Percentiles rank a stretch among this genome's conserved stretches.
These are phyloP conservation scores for Gastrodia elata DNA, from an alignment of 106 monocot genomes.

Conservation along the genomic window DNA sequence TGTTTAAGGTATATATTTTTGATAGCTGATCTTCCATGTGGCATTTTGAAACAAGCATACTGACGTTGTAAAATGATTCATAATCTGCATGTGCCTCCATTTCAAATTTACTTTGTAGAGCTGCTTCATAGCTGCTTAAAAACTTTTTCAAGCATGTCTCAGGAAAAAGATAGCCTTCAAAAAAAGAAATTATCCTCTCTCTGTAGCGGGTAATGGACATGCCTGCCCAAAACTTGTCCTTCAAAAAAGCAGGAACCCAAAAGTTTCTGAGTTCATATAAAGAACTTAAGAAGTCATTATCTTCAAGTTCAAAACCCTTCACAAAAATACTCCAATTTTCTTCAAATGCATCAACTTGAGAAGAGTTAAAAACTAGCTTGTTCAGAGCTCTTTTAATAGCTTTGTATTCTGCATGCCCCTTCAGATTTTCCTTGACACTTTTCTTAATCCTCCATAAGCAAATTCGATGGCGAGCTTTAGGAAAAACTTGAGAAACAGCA, in stretches of 20 bases:
- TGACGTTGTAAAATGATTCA: constrained; percentile 27
- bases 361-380: constrained; percentile 28
- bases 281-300: constrained; percentile 25
- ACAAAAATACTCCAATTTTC: constrained; percentile 28
- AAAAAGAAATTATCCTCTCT: constrained; percentile 22
- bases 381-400: constrained; percentile 20
- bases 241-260: constrained; percentile 42
- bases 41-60: constrained; percentile 20
- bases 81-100: constrained; percentile 35
- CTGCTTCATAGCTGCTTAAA: constrained; percentile 24
- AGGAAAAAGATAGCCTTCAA: constrained; percentile 22
- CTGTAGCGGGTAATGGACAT: constrained; percentile 17
- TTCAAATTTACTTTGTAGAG: constrained; percentile 28
- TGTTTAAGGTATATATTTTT: constrained; percentile 33
- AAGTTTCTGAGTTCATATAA: constrained; percentile 30
- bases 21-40: constrained; percentile 46
- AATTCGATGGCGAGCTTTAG: constrained; percentile 25
- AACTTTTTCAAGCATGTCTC: constrained; percentile 29
- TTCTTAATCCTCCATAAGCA: constrained; percentile 27
- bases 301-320: constrained; percentile 28
- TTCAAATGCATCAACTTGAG: constrained; percentile 36
- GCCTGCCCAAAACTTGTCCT: constrained; percentile 45
- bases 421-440: constrained; percentile 27
- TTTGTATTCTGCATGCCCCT: constrained; percentile 12
- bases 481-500: constrained; percentile 26